Conservation (phyloP, 306 rosid species). For the Dalbergia oliveri region DNA sequence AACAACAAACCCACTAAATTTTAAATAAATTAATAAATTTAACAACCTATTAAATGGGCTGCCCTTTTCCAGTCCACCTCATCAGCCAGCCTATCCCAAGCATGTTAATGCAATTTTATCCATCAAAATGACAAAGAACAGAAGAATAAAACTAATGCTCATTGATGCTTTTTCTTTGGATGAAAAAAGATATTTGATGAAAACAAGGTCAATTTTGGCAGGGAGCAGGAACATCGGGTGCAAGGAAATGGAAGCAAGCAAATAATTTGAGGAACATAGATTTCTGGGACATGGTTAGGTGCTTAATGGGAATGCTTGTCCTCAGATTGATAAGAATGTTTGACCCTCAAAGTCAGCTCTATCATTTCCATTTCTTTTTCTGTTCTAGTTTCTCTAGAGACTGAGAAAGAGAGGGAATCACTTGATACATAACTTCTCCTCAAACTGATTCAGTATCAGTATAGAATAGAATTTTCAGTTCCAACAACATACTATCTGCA, state of each 20-base stretch:
- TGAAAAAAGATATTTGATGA: conserved; percentile 25
- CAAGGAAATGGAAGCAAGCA: not conserved
- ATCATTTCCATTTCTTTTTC: not conserved
- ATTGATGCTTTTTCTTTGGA: not conserved
- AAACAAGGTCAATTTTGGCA: not conserved
- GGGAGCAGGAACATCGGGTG: not conserved
- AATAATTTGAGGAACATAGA: not conserved
- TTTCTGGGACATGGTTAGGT: not conserved
- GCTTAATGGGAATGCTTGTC: not conserved
- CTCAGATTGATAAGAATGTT: not conserved
- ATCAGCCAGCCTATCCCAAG: not conserved
- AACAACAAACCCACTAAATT: not conserved
- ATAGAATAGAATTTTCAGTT: not conserved
- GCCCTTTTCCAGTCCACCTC: not conserved
- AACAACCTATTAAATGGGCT: not conserved
- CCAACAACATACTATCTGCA: no score
- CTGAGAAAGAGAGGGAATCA: not conserved
- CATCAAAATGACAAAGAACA: conserved; percentile 32
- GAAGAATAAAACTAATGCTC: not conserved
- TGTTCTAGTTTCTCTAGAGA: not conserved
- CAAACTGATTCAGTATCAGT: not conserved
- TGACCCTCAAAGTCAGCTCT: not conserved
- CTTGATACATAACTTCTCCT: not conserved
- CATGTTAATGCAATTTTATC: conserved; percentile 35
- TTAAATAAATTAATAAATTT: not conserved